Evolutionary conservation across 129 eudicot genomes (phyloP), one percentile per base, ranked within the genome.

Genomic region (Chrysanthemum makinoi): DNA sequence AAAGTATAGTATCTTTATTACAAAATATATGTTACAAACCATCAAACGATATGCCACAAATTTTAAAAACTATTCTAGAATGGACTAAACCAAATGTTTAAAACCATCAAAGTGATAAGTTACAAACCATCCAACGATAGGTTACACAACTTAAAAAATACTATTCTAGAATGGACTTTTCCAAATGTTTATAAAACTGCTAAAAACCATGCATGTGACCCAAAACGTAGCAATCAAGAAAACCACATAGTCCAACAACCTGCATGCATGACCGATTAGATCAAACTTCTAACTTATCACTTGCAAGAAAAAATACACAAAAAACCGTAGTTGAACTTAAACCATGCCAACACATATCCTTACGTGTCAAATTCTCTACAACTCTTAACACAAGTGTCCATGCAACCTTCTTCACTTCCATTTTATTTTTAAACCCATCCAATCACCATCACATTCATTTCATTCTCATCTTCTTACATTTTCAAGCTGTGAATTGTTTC

Each of bases 371-470:
- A 18, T 72, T 64, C 80, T 77, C 82, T 63, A 26, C 75, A 74
- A 18, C 70, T 77, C 76, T 48, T 64, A 75, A 47, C 87, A 77
- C 94, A 87, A 75, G 94, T 87, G 94, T 87, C 89, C 75, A 51
- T 75, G 30, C 60, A 65, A 14, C 14, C 57, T 22, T 74, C 64
- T 11, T 68, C 70, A 6, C 53, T 16, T 3, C 80, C 26, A 53
- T 50, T 54, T 69, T 75, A 69, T 50, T 54, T 69, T 75, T 65
- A 65, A 65, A 24, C 48, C 79, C 43, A 9, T 69, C 20, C 53
- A 54, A 19, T 48, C 68, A 57, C 17, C 51, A 9, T 62, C 57
- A 0, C 28, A 60, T 59, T 75, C 55, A 51, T 16, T 10, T 10
- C 50, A 56, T n/a, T 35, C 24, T 47, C 52, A 22, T n/a, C 62